These are phyloP conservation scores for Plasmodium cynomolgi DNA, from an alignment of 169 alveolate genomes.

Conservation along the genomic window DNA sequence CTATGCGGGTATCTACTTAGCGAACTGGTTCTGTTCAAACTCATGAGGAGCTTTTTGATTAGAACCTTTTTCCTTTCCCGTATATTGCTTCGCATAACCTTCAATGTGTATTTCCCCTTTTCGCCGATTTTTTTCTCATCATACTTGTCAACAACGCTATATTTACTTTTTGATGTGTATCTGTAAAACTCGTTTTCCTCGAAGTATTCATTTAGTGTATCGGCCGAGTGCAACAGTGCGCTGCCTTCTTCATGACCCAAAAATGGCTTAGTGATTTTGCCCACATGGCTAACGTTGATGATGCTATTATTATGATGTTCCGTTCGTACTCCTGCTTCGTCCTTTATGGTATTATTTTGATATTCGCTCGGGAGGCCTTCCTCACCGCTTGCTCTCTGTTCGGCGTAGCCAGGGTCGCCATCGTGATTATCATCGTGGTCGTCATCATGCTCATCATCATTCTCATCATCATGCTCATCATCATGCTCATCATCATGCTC, in stretches of 20 bases:
- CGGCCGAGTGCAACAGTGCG: not conserved
- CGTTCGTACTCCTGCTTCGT: not conserved
- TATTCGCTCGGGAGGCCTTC: not conserved
- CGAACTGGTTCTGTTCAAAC: slow-evolving; percentile 17
- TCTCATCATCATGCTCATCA: not conserved
- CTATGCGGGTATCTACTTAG: not conserved
- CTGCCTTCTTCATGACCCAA: not conserved
- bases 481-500: not conserved
- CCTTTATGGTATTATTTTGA: not conserved
- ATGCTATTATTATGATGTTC: not conserved
- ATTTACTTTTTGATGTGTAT: not conserved
- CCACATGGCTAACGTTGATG: not conserved
- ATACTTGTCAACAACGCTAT: not conserved
- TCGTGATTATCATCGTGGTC: not conserved
- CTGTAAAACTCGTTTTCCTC: not conserved
- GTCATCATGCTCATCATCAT: not conserved
- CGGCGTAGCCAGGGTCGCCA: not conserved
- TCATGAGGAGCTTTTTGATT: not conserved
- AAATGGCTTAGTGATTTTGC: not conserved
- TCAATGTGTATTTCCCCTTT: not conserved
- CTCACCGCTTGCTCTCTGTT: not conserved
- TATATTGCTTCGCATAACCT: not conserved
- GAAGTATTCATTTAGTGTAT: not conserved
- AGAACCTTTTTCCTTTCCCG: not conserved
- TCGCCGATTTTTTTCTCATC: not conserved